Conservation (phyloP, 106 monocot species). For the Gastrodia elata region DNA sequence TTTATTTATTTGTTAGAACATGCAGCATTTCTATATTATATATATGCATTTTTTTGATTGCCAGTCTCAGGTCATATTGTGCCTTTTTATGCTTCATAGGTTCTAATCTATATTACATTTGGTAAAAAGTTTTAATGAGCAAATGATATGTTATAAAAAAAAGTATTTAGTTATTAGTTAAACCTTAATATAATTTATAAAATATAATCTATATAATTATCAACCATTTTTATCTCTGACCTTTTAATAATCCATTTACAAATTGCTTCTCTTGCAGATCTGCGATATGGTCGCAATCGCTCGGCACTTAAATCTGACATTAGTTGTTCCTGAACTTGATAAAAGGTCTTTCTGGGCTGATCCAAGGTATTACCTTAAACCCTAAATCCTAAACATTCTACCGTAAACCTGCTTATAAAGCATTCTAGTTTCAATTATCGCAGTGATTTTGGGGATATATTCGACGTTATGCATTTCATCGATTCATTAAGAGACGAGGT, state of each 20-base stretch:
- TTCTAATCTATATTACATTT: no score
- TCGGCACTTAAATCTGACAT: slow-evolving; percentile 67
- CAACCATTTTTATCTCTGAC: no score
- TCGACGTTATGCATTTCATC: slow-evolving; percentile 73
- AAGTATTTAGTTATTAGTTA: no score
- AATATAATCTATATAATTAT: no score
- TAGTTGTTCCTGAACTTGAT: slow-evolving; percentile 82
- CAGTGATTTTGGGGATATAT: slow-evolving; percentile 92
- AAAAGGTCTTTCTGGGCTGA: slow-evolving; percentile 98
- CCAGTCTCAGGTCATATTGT: no score
- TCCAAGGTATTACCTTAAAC: slow-evolving; percentile 43
- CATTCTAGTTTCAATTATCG: background rate
- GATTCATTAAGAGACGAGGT: slow-evolving; percentile 86
- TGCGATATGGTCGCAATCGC: slow-evolving; percentile 92
- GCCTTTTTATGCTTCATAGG: no score
- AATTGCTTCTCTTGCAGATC: slow-evolving; percentile 39
- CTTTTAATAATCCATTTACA: slow-evolving; percentile 1
- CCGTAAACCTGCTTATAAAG: background rate
- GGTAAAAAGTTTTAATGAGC: no score
- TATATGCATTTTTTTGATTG: no score
- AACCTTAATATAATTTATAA: no score
- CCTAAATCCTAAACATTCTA: background rate
- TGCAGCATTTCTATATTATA: no score
- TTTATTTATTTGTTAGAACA: no score
- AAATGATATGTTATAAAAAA: no score